Evolutionary conservation across 2,329 filamentous ascomycete genomes (phyloP), one percentile per base, ranked within the genome.

Genomic region (Beauveria rudraprayagi): DNA sequence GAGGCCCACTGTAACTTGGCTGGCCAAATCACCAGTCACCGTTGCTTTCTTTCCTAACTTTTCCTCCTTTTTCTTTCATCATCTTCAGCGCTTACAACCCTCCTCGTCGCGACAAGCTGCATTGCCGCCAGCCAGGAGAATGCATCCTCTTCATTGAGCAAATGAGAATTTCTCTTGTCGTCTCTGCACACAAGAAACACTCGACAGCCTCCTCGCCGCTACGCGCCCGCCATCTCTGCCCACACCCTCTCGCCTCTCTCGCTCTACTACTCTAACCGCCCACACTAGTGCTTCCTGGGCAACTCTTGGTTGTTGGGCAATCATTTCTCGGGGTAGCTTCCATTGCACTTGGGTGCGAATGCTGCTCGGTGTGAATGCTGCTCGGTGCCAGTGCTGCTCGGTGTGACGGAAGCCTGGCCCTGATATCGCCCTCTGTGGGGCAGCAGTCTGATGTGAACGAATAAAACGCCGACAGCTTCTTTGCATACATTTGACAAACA

Each of bases 241-340:
- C 17, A 34, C 46, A 43, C 9, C 46, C 47, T 17, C 34, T 43
- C 47, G 10, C 17, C 47, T 17, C 34, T 43, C 47, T 17, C 17
- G 24, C 43, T 30, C 14, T n/a, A 46, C 16, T 57, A 10, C 44
- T 24, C 26, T 52, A 60, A 28, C 48, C 56, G 56, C 56, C 48
- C 10, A 48, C 56, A 53, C 56, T 60, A 60, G 56, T 53, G 48
- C 24, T 30, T 46, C n/a, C 46, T 22, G 17, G 56, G 37, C 47
- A 46, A 41, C 56, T 53, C n/a, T 37, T 60, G 34, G 6, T 22
- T 24, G 6, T 28, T 41, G 19, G 16, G 22, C 46, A 41, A 51
- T 16, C 5, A 9, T 19, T 41, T 9, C 30, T 44, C 28, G 1
- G 11, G 30, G 22, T 50, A 28, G 54, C 26, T 37, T 19, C 19